Percentiles rank a stretch among this genome's conserved stretches.
Evolutionary conservation across 73 alveolate species (phyloP).

Genomic region (Paramecium sexaurelia): DNA sequence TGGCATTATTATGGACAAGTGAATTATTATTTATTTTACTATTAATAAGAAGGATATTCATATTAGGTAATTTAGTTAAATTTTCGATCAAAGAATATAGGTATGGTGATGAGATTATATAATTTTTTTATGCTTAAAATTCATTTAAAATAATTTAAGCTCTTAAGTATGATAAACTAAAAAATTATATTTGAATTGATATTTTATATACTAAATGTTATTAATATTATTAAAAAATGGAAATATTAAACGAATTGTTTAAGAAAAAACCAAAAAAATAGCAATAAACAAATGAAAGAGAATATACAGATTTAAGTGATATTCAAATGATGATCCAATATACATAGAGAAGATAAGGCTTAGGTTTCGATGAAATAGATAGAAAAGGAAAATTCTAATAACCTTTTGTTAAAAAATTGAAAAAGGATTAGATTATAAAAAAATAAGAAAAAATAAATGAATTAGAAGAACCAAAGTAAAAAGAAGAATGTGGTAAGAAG

Average conservation of each 20-base stretch:
- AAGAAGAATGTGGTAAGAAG: background rate
- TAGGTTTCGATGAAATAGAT: constrained; percentile 36
- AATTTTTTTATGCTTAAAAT: background rate
- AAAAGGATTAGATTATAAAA: background rate
- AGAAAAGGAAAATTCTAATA: background rate
- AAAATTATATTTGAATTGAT: background rate
- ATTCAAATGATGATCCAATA: constrained; percentile 20
- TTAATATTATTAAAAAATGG: background rate
- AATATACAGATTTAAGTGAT: constrained; percentile 44
- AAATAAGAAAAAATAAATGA: background rate
- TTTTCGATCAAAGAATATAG: background rate
- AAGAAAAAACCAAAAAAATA: background rate
- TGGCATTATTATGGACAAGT: background rate
- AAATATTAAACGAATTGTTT: background rate
- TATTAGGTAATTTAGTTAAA: background rate
- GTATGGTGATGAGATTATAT: background rate
- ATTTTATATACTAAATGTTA: background rate
- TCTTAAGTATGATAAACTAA: background rate
- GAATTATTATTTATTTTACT: background rate
- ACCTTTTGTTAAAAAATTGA: constrained; percentile 1
- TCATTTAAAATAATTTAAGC: background rate
- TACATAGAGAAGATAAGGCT: constrained; percentile 44
- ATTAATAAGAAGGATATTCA: background rate
- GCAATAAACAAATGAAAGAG: constrained; percentile 7
- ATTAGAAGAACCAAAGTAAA: background rate